A percentile compares a stretch with the other conserved stretches of the same genome.
phyloP scores from a whole-genome alignment of 2,329 filamentous ascomycete genomes.

The Thelonectria olida region DNA sequence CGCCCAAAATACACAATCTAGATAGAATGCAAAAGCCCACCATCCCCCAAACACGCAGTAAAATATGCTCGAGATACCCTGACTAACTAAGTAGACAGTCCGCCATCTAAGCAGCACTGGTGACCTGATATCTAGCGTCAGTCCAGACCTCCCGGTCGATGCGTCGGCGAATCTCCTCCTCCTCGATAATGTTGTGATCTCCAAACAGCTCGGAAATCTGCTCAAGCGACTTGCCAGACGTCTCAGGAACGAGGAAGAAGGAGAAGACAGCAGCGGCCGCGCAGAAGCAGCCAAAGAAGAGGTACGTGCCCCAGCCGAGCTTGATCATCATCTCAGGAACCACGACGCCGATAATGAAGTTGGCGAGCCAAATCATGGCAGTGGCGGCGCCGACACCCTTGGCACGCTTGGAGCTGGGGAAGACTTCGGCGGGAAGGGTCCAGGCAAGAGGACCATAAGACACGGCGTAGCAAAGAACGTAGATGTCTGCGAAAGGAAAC shows the following conservation, averaged over 20 bases:
- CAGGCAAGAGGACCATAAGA: conserved; percentile 48
- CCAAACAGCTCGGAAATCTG: conserved; percentile 33
- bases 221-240: conserved; percentile 27
- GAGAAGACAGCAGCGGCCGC: conserved; percentile 53
- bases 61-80: too few species aligned
- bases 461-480: conserved; percentile 41
- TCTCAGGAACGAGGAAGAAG: conserved; percentile 34
- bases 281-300: conserved; percentile 65
- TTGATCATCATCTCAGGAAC: conserved; percentile 63
- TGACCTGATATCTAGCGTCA: not conserved
- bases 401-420: conserved; percentile 44
- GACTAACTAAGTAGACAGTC: not conserved
- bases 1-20: too few species aligned
- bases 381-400: conserved; percentile 49
- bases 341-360: conserved; percentile 56
- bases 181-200: conserved; percentile 14
- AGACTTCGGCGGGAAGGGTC: conserved; percentile 49
- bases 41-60: not conserved
- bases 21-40: not conserved
- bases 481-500: conserved; percentile 10
- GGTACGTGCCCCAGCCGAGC: conserved; percentile 57
- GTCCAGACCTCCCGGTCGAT: conserved; percentile 20
- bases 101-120: not conserved
- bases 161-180: conserved; percentile 24
- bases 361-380: conserved; percentile 47